Base-by-base conservation (phyloP, 257 asterid genomes). In the Fraxinus anomala region DNA sequence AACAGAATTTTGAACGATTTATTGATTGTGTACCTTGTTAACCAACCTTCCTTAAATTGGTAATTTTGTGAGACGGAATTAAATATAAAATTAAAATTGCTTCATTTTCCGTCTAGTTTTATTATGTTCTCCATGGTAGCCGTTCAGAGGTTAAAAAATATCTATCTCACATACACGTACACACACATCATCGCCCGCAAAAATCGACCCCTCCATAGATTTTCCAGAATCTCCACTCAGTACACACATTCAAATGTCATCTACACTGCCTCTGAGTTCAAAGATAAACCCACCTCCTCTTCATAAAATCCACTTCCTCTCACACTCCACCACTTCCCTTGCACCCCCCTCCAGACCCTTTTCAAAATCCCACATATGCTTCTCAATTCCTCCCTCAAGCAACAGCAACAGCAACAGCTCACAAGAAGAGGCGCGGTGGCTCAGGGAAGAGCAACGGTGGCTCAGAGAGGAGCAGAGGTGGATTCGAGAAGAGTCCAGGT, bases 381-480 rank as follows among this genome's bases (percentile, higher is more conserved):
- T 85, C 81, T 6, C 97, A 39, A 71, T 80, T 71, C 75, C 89
- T 0, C 85, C 90, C 42, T 83, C 97, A 2, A 82, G 80, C 83
- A 82, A 81, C 40, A 79, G 80, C 68, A 77, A 26, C 28, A 26
- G 28, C 28, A 26, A 85, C 31, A 56, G 81, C 54, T 70, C 79
- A 44, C 56, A 83, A 56, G 94, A 89, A 76, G 99, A 93, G 79
- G 86, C 90, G 3, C 93, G 96, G 73, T 95, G 99, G 99, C 87
- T 89, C 68, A 82, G 98, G 87, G 98, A 95, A 59, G 99, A 95
- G 86, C 94, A 90, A 73, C 84, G 99, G 81, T 95, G 99, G 99
- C 74, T 93, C 83, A 88, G 99, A 83, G 99, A 95, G 85, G 99
- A 95, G 88, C 87, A 83, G 39, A 85, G 99, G 73, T 94, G 98